Evolutionary conservation across 148 eudicot genomes (phyloP).

Genomic region (Rheum nobile): DNA sequence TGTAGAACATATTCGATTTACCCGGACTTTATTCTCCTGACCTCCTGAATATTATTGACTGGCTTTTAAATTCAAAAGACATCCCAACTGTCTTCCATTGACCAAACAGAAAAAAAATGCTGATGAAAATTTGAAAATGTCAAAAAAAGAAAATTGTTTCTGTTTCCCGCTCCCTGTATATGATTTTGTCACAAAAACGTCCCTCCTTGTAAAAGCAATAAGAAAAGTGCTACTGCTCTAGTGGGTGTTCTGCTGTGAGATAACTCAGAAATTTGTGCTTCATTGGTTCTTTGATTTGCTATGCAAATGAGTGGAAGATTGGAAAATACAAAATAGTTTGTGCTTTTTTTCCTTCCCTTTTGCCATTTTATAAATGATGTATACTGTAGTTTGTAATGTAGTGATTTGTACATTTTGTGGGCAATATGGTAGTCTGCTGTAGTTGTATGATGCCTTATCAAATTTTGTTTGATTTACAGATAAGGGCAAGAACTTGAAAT

Average conservation of each 20-base stretch:
- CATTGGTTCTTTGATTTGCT: neutral
- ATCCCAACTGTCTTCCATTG: neutral
- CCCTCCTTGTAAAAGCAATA: neutral
- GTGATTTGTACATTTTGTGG: neutral
- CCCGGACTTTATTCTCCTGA: neutral
- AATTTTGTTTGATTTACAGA: conserved; percentile 17
- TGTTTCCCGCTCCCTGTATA: neutral
- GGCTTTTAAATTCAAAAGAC: neutral
- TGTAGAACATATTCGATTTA: neutral
- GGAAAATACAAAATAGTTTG: neutral
- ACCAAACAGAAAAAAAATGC: neutral
- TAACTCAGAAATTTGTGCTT: neutral
- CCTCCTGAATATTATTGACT: neutral
- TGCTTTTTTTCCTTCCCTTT: neutral
- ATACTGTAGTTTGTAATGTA: neutral
- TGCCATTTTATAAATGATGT: neutral
- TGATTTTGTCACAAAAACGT: neutral
- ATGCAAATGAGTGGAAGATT: neutral
- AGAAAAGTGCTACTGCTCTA: neutral
- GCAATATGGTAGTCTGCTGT: neutral
- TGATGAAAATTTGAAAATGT: neutral
- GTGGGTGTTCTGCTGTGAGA: neutral
- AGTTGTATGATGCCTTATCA: neutral
- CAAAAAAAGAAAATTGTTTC: neutral
- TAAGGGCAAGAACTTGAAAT: conserved; percentile 56